Conservation (phyloP, 179 eudicot genomes). For the Nepenthes alata region DNA sequence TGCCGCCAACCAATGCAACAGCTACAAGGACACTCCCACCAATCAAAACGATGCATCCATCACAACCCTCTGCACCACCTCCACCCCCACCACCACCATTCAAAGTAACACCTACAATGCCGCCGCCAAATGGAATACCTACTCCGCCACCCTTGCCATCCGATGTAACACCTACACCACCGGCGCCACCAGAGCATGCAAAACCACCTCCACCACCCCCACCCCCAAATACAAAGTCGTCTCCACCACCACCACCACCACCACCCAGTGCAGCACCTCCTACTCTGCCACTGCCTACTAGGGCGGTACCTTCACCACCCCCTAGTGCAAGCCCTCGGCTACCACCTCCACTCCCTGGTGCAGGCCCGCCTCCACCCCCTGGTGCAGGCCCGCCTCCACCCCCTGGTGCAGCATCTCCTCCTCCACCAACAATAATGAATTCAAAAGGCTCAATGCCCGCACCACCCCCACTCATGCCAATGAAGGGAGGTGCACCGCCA, state of each 20-base stretch:
- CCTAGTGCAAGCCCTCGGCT: conserved; percentile 14
- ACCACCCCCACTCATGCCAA: conserved; percentile 39
- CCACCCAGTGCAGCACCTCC: conserved; percentile 17
- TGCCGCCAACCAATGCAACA: conserved; percentile 9
- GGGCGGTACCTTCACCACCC: conserved; percentile 7
- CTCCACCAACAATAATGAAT: conserved; percentile 36
- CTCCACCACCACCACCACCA: conserved; percentile 62
- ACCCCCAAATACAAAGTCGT: conserved; percentile 14
- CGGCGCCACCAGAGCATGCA: conserved; percentile 17
- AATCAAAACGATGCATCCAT: conserved; percentile 21
- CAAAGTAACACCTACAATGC: conserved; percentile 24
- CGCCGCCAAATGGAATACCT: conserved; percentile 15
- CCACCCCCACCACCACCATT: conserved; percentile 6
- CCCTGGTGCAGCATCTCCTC: conserved; percentile 23
- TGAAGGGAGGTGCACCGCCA: conserved; percentile 47
- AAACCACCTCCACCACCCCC: conserved; percentile 30
- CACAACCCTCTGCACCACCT: conserved; percentile 13
- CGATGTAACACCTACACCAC: conserved; percentile 12
- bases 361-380: conserved; percentile 11
- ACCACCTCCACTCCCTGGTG: conserved; percentile 33
- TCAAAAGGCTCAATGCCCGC: conserved; percentile 26
- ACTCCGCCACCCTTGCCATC: conserved; percentile 30
- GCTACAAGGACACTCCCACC: conserved; percentile 15
- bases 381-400: conserved; percentile 35
- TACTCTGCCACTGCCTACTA: conserved; percentile 18